Evolutionary conservation across 495 filamentous ascomycete genomes (phyloP), one percentile per base, ranked within the genome.

Genomic region (Bacidia rubella): DNA sequence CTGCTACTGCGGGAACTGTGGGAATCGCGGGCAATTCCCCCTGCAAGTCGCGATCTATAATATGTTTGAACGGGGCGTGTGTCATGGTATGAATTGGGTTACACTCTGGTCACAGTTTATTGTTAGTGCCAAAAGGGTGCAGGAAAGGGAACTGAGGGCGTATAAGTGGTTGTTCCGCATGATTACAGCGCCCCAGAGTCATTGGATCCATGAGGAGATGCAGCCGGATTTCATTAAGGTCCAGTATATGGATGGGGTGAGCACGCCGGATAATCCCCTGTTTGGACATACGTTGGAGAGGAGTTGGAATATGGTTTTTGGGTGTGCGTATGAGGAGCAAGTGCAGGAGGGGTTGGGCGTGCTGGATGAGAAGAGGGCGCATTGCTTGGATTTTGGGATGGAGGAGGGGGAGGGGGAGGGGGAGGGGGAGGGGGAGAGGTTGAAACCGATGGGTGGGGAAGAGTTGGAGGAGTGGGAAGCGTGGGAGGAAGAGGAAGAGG

Each of bases 41-140:
- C 39, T 52, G 23, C 50, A 43, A 23, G 38, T 43, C 21, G 38
- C 39, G 19, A 40, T 52, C 50, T 43, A 52, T 17, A 19, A 40
- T n/a, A 40, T 52, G 17, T 52, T 52, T 23, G 50, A 52, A 10
- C 24, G 40, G 7, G 42, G 40, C 25, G 22, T 52, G 7, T 52
- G 50, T 23, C 38, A 52, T 23, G 22, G 15, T 15, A n/a, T 50
- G 19, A 43, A 44, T 2, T 2, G 17, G 26, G 17, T 43, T 23
- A 27, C 21, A 26, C 50, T 52, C 50, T 27, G 39, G 50, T 40
- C 50, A n/a, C 50, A 52, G 15, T 52, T 52, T 39, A 52, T 52
- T 12, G 40, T 52, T 1, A 21, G 35, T 0, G 40, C 4, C 19
- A 23, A 52, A 27, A 42, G 21, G 23, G 35, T 52, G 1, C 24